A percentile compares a stretch with the other conserved stretches of the same genome.
Evolutionary conservation across 1,284 basidiomycete genomes (phyloP).

Genomic region (Apiotrichum siamense): DNA sequence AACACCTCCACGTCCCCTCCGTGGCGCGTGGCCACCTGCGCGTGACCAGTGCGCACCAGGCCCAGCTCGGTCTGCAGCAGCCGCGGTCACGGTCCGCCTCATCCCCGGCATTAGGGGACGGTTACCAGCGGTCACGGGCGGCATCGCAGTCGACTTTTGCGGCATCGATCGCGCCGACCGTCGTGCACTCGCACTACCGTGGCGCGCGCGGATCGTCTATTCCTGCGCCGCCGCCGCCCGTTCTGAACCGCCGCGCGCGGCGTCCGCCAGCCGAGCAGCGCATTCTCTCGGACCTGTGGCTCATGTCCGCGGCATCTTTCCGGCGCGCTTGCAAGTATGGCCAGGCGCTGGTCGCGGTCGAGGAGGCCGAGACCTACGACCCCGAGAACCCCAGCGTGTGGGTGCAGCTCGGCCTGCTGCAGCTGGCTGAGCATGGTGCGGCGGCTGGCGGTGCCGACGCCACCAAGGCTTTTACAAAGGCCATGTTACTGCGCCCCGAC

Average conservation of each 20-base stretch:
- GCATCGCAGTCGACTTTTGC: slow-evolving; percentile 24
- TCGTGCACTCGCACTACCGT: slow-evolving; percentile 67
- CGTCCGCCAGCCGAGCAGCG: slow-evolving; percentile 60
- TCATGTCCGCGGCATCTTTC: slow-evolving; percentile 91
- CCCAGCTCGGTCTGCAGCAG: too few species aligned
- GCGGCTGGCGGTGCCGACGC: background rate
- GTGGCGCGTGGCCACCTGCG: slow-evolving; percentile 3
- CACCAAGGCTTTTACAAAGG: slow-evolving; percentile 64
- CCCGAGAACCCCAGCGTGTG: slow-evolving; percentile 83
- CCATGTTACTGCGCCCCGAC: slow-evolving; percentile 68
- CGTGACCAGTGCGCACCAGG: background rate
- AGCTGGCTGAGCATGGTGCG: slow-evolving; percentile 50
- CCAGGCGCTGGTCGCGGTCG: slow-evolving; percentile 81
- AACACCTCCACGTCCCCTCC: slow-evolving; percentile 41
- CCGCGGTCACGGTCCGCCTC: background rate
- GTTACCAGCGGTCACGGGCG: slow-evolving; percentile 21
- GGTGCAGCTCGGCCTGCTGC: slow-evolving; percentile 84
- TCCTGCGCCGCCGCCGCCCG: slow-evolving; percentile 24
- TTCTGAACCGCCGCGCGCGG: slow-evolving; percentile 29
- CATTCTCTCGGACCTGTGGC: slow-evolving; percentile 80
- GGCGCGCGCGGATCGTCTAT: slow-evolving; percentile 6
- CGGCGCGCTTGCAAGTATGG: slow-evolving; percentile 80
- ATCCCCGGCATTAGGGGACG: background rate
- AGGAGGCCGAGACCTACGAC: slow-evolving; percentile 88
- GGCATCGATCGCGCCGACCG: slow-evolving; percentile 57